Percentiles rank a stretch among this genome's conserved stretches.
Evolutionary conservation across 108 stramenopile species (phyloP).

Genomic region (Mediolabrus comicus): DNA sequence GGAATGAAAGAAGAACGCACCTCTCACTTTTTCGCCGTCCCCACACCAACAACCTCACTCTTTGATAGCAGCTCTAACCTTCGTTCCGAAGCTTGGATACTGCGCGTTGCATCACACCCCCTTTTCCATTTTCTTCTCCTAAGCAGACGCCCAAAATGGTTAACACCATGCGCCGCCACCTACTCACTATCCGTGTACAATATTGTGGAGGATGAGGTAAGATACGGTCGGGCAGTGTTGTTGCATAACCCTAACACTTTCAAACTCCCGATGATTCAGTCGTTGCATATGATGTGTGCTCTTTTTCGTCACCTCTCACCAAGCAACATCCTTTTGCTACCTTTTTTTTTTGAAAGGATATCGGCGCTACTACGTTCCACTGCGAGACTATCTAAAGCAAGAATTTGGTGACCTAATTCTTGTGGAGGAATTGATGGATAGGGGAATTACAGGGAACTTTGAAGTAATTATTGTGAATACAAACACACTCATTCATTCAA

Average conservation of each 20-base stretch:
- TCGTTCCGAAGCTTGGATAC: too few relatives aligned
- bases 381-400: constrained; percentile 29
- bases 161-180: background rate
- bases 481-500: constrained; percentile 53
- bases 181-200: constrained; percentile 26
- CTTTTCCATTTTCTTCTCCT: too few relatives aligned
- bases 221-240: background rate
- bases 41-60: too few relatives aligned
- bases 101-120: too few relatives aligned
- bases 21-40: too few relatives aligned
- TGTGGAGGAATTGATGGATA: constrained; percentile 45
- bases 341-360: constrained; percentile 2
- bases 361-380: constrained; percentile 15
- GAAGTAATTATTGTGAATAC: constrained; percentile 48
- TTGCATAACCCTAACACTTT: background rate
- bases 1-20: too few relatives aligned
- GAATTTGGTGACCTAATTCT: constrained; percentile 33
- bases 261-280: too few relatives aligned
- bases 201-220: constrained; percentile 46
- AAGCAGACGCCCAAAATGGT: too few relatives aligned
- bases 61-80: too few relatives aligned
- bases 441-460: constrained; percentile 50
- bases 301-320: background rate
- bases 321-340: background rate
- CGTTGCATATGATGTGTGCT: background rate